Percentiles rank a stretch among this genome's conserved stretches.
phyloP scores from a whole-genome alignment of 345 rosid genomes.

The Euphorbia pulcherrima region DNA sequence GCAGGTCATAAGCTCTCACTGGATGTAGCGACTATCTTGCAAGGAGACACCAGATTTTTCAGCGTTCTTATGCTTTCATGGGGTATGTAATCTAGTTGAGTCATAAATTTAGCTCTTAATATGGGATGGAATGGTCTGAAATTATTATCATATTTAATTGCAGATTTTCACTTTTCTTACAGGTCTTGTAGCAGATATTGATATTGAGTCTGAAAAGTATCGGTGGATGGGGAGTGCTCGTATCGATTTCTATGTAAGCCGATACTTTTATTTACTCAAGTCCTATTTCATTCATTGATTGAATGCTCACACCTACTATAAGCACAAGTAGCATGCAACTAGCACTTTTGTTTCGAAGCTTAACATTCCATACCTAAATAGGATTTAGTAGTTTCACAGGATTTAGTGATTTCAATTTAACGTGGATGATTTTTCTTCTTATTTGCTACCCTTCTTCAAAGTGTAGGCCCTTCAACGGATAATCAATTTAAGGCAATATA shows the following conservation, averaged over 20 bases:
- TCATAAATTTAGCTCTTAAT: slow-evolving; percentile 1
- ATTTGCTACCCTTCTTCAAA: slow-evolving; percentile 4
- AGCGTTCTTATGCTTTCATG: slow-evolving; percentile 95
- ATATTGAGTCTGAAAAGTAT: slow-evolving; percentile 87
- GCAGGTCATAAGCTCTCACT: slow-evolving; percentile 65
- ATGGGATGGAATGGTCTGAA: background rate
- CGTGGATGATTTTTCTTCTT: background rate
- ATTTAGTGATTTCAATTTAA: background rate
- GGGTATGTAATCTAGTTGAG: slow-evolving; percentile 44
- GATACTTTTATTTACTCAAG: background rate
- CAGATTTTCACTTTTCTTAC: slow-evolving; percentile 18
- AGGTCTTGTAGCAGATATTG: slow-evolving; percentile 95
- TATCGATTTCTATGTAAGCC: slow-evolving; percentile 75
- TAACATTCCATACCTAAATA: background rate
- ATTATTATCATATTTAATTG: slow-evolving; percentile 3
- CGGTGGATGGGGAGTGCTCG: slow-evolving; percentile 97
- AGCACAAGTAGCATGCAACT: background rate
- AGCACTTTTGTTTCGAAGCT: background rate
- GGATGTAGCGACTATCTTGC: slow-evolving; percentile 81
- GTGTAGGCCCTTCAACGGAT: slow-evolving; percentile 70
- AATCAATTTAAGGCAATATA: slow-evolving; percentile 58
- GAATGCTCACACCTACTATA: background rate
- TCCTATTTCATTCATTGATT: slow-evolving; percentile 4
- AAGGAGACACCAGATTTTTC: slow-evolving; percentile 61
- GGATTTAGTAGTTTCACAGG: no score